These are phyloP conservation scores for Lactifluus pinguis DNA, from an alignment of 768 basidiomycete species.

Conservation along the genomic window DNA sequence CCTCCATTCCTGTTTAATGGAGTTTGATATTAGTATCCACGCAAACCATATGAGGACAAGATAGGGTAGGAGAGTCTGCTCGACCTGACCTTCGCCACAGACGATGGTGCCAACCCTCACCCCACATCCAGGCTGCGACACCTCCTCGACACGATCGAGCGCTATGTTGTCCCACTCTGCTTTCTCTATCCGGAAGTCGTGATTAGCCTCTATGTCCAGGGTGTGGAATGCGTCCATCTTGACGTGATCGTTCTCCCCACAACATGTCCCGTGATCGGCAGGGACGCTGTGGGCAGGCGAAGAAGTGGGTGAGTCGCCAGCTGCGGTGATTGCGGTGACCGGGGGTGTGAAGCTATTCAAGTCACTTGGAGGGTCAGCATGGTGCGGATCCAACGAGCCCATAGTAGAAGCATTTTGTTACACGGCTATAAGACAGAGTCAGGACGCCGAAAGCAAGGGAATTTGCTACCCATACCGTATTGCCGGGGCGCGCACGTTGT, in stretches of 20 bases:
- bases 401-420: conserved; percentile 83
- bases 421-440: conserved; percentile 42
- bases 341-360: conserved; percentile 71
- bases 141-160: conserved; percentile 70
- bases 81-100: conserved; percentile 69
- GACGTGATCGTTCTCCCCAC: conserved; percentile 80
- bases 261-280: conserved; percentile 85
- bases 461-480: conserved; percentile 47
- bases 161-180: conserved; percentile 93
- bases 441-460: not conserved
- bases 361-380: conserved; percentile 78
- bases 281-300: conserved; percentile 39
- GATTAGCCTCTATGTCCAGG: conserved; percentile 83
- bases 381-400: conserved; percentile 87
- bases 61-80: too few species aligned
- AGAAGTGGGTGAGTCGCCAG: conserved; percentile 25
- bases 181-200: conserved; percentile 87
- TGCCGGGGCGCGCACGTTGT: conserved; percentile 77
- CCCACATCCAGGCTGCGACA: conserved; percentile 86
- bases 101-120: conserved; percentile 96
- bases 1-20: conserved; percentile 57
- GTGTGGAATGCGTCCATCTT: conserved; percentile 93
- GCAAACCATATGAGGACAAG: not conserved
- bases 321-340: conserved; percentile 39
- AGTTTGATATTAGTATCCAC: not conserved